Percentiles rank a stretch among this genome's conserved stretches.
Evolutionary conservation across 1,139 yeast species (phyloP).

Genomic region (Wickerhamomyces sp.): DNA sequence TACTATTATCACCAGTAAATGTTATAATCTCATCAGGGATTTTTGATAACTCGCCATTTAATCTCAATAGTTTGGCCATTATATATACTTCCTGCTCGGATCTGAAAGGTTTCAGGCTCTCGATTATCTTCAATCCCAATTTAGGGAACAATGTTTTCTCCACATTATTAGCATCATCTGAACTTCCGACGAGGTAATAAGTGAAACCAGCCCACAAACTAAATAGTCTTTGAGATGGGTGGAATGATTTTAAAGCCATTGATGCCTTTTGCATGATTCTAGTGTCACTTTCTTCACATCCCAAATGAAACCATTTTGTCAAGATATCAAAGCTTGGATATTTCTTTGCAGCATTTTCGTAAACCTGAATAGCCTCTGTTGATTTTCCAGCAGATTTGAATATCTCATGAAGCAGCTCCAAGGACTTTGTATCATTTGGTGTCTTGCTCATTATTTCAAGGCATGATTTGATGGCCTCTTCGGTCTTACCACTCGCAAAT

Average conservation of each 20-base stretch:
- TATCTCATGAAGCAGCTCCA: conserved; percentile 42
- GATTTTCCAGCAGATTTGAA: conserved; percentile 30
- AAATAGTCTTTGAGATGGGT: conserved; percentile 20
- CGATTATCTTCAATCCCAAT: conserved; percentile 53
- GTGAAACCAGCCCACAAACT: conserved; percentile 47
- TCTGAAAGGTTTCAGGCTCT: conserved; percentile 38
- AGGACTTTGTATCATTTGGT: conserved; percentile 53
- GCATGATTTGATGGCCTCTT: conserved; percentile 42
- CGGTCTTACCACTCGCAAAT: conserved; percentile 38
- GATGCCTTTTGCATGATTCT: conserved; percentile 44
- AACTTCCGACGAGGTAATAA: conserved; percentile 31
- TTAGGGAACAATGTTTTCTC: conserved; percentile 46
- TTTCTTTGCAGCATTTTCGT: conserved; percentile 53
- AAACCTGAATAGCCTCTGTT: conserved; percentile 39
- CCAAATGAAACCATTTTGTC: conserved; percentile 43
- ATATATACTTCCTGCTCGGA: conserved; percentile 60
- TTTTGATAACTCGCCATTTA: conserved; percentile 30
- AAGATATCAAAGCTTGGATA: conserved; percentile 43
- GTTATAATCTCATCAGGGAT: conserved; percentile 30
- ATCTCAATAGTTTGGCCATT: conserved; percentile 40
- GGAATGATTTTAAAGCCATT: conserved; percentile 35
- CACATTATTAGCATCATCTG: conserved; percentile 28
- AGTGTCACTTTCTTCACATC: conserved; percentile 35
- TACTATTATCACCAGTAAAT: conserved; percentile 27
- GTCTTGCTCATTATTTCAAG: conserved; percentile 37